Evolutionary conservation across 495 filamentous ascomycete species (phyloP).

Genomic region (Penicillium parvum): DNA sequence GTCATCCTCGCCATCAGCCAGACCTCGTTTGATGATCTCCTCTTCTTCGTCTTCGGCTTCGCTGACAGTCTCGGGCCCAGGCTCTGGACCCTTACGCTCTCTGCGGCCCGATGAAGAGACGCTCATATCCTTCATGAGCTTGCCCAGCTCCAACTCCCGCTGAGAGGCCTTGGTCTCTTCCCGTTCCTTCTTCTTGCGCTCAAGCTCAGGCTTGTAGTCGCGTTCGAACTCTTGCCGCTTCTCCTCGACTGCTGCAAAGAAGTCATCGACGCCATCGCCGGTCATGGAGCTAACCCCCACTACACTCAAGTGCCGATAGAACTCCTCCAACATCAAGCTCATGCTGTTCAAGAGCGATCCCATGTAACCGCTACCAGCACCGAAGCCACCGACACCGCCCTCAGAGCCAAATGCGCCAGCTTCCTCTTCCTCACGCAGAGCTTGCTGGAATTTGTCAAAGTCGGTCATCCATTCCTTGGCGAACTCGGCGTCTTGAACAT

Average conservation of each 20-base stretch:
- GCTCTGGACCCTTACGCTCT: slow-evolving; percentile 18
- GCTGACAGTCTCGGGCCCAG: slow-evolving; percentile 46
- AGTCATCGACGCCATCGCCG: slow-evolving; percentile 84
- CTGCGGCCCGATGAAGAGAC: slow-evolving; percentile 51
- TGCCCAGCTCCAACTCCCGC: slow-evolving; percentile 76
- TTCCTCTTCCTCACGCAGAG: slow-evolving; percentile 74
- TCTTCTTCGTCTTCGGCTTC: slow-evolving; percentile 48
- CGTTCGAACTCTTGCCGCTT: slow-evolving; percentile 87
- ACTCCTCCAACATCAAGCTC: slow-evolving; percentile 96
- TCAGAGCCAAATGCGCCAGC: slow-evolving; percentile 70
- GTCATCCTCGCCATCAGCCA: slow-evolving; percentile 32
- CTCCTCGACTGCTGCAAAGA: slow-evolving; percentile 80
- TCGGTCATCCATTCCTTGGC: slow-evolving; percentile 99
- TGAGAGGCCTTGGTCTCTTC: slow-evolving; percentile 65
- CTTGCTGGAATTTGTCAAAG: slow-evolving; percentile 91
- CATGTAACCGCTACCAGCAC: slow-evolving; percentile 90
- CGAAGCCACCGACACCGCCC: slow-evolving; percentile 54
- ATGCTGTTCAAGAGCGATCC: slow-evolving; percentile 93
- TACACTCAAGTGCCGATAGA: slow-evolving; percentile 87
- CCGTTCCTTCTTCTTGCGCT: slow-evolving; percentile 67
- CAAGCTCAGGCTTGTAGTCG: slow-evolving; percentile 90
- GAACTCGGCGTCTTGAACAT: slow-evolving; percentile 84
- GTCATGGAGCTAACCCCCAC: slow-evolving; percentile 93
- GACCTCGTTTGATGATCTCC: slow-evolving; percentile 27
- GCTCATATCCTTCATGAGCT: slow-evolving; percentile 92